These are phyloP conservation scores for Linnemannia hyalina DNA, from an alignment of 192 early-diverging fungal genomes.

Conservation along the genomic window DNA sequence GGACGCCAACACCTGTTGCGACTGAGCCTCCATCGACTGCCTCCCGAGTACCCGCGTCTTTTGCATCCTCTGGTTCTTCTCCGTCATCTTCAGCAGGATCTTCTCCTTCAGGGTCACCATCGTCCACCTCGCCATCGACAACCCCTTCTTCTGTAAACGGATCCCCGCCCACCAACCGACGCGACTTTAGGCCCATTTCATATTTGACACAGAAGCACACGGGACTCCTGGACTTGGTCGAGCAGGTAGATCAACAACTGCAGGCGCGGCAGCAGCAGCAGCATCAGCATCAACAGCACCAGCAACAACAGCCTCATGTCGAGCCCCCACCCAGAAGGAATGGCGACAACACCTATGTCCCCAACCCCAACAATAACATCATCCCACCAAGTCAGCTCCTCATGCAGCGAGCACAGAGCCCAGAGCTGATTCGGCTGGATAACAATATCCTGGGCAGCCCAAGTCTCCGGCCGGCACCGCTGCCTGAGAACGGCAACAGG, in stretches of 20 bases:
- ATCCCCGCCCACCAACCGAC: slow-evolving; percentile 13
- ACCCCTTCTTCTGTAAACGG: slow-evolving; percentile 15
- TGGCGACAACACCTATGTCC: slow-evolving; percentile 32
- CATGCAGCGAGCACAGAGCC: slow-evolving; percentile 33
- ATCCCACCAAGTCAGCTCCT: slow-evolving; percentile 36
- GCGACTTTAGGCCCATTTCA: slow-evolving; percentile 45
- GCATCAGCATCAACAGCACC: neutral
- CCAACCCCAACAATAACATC: slow-evolving; percentile 48
- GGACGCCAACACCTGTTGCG: slow-evolving; percentile 10
- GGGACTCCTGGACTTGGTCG: neutral
- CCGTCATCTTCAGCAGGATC: slow-evolving; percentile 1
- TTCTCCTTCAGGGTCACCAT: slow-evolving; percentile 27
- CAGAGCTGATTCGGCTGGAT: slow-evolving; percentile 18
- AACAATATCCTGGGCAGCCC: slow-evolving; percentile 43
- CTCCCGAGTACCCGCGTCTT: neutral
- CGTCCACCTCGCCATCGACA: slow-evolving; percentile 11
- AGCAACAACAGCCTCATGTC: neutral
- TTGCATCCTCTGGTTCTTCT: neutral
- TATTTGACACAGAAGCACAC: slow-evolving; percentile 34
- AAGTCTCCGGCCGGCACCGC: slow-evolving; percentile 30
- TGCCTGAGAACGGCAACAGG: neutral
- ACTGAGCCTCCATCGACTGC: neutral
- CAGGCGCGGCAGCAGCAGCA: slow-evolving; percentile 20
- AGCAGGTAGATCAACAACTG: slow-evolving; percentile 5
- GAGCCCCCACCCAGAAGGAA: neutral